A percentile compares a stretch with the other conserved stretches of the same genome.
phyloP scores from a whole-genome alignment of 371 early-diverging fungal species.

The Rhizopus arrhizus region DNA sequence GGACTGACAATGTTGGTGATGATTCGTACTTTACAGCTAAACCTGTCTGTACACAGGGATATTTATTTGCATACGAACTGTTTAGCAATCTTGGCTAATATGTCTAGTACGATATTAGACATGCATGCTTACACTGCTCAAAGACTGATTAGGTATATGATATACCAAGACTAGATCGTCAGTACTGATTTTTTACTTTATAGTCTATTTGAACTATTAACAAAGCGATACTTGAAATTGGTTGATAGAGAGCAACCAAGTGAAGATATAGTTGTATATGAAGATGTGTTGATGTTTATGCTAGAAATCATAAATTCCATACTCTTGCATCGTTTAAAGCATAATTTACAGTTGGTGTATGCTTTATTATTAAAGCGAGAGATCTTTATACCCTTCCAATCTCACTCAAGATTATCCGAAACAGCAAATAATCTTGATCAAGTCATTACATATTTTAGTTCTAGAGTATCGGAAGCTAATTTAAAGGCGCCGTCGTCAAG shows the following conservation, averaged over 20 bases:
- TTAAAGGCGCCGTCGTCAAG: conserved; percentile 67
- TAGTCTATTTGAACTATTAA: conserved; percentile 70
- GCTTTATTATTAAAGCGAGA: conserved; percentile 71
- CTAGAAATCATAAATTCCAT: conserved; percentile 75
- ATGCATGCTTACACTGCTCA: conserved; percentile 77
- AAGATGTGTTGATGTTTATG: conserved; percentile 67
- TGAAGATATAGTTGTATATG: conserved; percentile 58
- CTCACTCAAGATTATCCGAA: conserved; percentile 57
- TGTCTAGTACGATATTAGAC: conserved; percentile 62
- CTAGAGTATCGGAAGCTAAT: conserved; percentile 66
- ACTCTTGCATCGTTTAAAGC: conserved; percentile 61
- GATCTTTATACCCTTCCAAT: conserved; percentile 60
- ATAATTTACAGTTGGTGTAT: conserved; percentile 76
- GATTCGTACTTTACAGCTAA: conserved; percentile 68
- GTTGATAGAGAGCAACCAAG: conserved; percentile 35
- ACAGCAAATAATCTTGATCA: conserved; percentile 67
- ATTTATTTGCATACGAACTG: conserved; percentile 71
- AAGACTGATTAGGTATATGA: conserved; percentile 62
- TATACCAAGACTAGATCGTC: neutral
- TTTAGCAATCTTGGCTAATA: conserved; percentile 69
- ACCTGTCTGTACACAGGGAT: conserved; percentile 73
- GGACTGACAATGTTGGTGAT: conserved; percentile 66
- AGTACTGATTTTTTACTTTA: neutral
- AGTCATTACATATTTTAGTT: conserved; percentile 66
- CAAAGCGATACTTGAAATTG: conserved; percentile 67